Conservation (phyloP, 148 eudicot genomes). For the Fagopyrum tataricum region DNA sequence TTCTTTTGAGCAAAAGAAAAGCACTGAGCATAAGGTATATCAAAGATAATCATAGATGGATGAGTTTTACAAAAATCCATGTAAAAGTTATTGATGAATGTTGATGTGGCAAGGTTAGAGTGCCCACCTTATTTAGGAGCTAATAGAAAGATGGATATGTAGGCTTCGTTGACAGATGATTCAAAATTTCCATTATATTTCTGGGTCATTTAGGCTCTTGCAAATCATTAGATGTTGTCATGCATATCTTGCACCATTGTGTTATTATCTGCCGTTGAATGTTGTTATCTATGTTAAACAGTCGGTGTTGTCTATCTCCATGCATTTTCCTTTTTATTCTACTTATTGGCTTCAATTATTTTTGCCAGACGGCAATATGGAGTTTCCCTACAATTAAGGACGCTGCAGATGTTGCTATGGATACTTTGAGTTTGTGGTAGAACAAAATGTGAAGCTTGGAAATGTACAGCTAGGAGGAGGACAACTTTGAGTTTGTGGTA, state of each 20-base stretch:
- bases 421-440: slow-evolving; percentile 80
- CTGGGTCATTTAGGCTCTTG: no score
- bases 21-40: no score
- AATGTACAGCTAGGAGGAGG: no score
- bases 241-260: no score
- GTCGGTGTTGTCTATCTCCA: not conserved
- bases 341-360: not conserved
- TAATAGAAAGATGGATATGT: not conserved
- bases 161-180: no score
- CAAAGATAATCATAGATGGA: not conserved
- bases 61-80: not conserved
- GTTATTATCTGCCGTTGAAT: not conserved
- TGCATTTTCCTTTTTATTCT: not conserved
- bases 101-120: not conserved
- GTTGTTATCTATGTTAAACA: not conserved
- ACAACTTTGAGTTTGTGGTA: no score
- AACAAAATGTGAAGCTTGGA: no score
- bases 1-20: no score
- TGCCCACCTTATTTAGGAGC: not conserved
- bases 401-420: slow-evolving; percentile 98
- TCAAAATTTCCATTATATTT: no score
- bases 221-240: no score
- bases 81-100: not conserved
- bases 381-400: slow-evolving; percentile 89
- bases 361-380: slow-evolving; percentile 87